phyloP scores from a whole-genome alignment of 2,329 filamentous ascomycete species.

The Sclerotinia minor region DNA sequence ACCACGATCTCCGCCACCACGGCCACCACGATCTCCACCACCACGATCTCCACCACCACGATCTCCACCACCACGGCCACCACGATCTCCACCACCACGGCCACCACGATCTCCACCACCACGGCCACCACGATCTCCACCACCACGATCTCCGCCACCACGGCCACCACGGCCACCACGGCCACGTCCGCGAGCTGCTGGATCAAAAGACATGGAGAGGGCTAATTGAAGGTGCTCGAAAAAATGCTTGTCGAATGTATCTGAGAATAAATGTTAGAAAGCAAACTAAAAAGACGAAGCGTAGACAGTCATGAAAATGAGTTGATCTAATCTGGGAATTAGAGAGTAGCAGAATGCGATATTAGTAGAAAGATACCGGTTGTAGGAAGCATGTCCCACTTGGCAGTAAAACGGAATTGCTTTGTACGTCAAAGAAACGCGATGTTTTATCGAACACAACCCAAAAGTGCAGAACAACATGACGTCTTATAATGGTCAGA shows the following conservation, averaged over 20 bases:
- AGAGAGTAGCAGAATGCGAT: neutral
- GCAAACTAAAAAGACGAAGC: neutral
- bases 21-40: neutral
- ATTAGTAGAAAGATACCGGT: neutral
- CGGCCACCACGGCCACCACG: conserved; percentile 21
- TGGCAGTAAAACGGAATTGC: neutral
- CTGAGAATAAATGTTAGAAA: neutral
- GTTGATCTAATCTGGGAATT: neutral
- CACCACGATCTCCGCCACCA: neutral
- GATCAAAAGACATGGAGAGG: conserved; percentile 14
- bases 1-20: conserved; percentile 25
- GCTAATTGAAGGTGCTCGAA: neutral
- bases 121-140: neutral
- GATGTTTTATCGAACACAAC: neutral
- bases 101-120: no score
- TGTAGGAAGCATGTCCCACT: neutral
- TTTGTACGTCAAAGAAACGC: conserved; percentile 1
- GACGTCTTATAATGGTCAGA: neutral
- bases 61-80: neutral
- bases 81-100: no score
- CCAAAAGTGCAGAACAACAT: neutral
- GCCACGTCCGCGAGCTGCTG: conserved; percentile 15
- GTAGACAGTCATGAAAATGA: neutral
- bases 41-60: no score
- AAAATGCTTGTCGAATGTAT: neutral